A percentile compares a stretch with the other conserved stretches of the same genome.
Conservation (phyloP, 148 eudicot genomes). For the Euryodendron excelsum region DNA sequence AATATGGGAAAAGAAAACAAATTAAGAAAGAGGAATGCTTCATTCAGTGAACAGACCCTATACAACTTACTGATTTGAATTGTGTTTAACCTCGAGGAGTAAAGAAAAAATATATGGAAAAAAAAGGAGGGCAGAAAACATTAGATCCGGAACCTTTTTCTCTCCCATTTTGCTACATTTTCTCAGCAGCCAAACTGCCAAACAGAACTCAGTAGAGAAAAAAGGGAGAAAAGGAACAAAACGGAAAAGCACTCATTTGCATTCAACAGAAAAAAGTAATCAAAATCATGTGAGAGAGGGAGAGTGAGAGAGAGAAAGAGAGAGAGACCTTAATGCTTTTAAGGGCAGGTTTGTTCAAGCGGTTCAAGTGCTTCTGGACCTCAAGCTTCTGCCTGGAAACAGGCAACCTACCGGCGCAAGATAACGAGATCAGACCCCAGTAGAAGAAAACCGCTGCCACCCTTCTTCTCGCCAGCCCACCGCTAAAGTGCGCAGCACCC, state of each 20-base stretch:
- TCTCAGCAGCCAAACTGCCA: constrained; percentile 10
- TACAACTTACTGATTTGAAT: background rate
- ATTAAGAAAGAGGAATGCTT: constrained; percentile 2
- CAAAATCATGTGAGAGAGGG: background rate
- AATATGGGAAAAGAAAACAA: background rate
- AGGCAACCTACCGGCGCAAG: constrained; percentile 45
- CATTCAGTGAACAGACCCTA: background rate
- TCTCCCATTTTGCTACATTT: background rate
- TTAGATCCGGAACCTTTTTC: background rate
- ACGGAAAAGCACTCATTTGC: background rate
- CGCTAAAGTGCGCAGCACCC: constrained; percentile 26
- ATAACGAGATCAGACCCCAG: constrained; percentile 28
- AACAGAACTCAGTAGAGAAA: background rate
- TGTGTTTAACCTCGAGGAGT: background rate
- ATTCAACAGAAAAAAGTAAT: background rate
- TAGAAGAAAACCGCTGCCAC: constrained; percentile 21
- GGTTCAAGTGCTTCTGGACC: constrained; percentile 72
- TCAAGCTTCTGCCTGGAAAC: constrained; percentile 59
- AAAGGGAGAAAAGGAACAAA: background rate
- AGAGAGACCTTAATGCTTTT: constrained; percentile 61
- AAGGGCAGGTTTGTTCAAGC: constrained; percentile 70
- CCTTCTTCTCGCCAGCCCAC: constrained; percentile 15
- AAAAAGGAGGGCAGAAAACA: background rate
- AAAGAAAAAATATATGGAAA: background rate
- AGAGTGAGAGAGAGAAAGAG: background rate